Evolutionary conservation across 2,329 filamentous ascomycete species (phyloP).

Genomic region (Cytospora leucostoma): DNA sequence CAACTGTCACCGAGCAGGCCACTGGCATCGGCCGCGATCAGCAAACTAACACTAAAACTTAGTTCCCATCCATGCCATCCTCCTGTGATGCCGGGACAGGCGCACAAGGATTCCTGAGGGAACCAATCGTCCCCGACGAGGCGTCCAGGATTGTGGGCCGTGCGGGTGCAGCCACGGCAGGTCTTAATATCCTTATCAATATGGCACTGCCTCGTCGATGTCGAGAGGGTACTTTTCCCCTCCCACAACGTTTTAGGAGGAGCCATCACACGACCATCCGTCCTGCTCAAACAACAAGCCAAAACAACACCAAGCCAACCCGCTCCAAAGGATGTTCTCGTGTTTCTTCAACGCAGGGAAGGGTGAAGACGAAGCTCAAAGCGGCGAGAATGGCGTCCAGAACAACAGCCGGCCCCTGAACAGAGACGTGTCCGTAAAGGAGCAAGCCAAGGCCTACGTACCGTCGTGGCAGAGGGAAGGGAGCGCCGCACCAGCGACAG

Average conservation of each 20-base stretch:
- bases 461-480: conserved; percentile 11
- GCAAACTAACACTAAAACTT: not conserved
- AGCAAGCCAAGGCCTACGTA: conserved; percentile 11
- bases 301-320: not conserved
- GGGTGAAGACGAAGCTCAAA: not conserved
- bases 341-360: conserved; percentile 11
- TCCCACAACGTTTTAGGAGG: not conserved
- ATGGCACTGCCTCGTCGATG: not conserved
- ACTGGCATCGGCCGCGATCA: not conserved
- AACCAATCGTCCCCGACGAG: not conserved
- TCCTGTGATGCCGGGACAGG: not conserved
- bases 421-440: not conserved
- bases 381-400: not conserved
- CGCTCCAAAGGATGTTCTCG: not conserved
- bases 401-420: not conserved
- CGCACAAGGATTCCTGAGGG: not conserved
- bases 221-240: not conserved
- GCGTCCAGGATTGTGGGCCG: conserved; percentile 3
- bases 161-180: not conserved
- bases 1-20: not conserved
- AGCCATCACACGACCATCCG: not conserved
- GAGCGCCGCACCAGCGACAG: conserved; percentile 8
- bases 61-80: not conserved
- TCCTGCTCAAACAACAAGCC: not conserved
- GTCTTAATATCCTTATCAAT: not conserved